Percentiles rank a stretch among this genome's conserved stretches.
These are phyloP conservation scores for Keithomyces neogunnii DNA, from an alignment of 2,329 filamentous ascomycete genomes.

Conservation along the genomic window DNA sequence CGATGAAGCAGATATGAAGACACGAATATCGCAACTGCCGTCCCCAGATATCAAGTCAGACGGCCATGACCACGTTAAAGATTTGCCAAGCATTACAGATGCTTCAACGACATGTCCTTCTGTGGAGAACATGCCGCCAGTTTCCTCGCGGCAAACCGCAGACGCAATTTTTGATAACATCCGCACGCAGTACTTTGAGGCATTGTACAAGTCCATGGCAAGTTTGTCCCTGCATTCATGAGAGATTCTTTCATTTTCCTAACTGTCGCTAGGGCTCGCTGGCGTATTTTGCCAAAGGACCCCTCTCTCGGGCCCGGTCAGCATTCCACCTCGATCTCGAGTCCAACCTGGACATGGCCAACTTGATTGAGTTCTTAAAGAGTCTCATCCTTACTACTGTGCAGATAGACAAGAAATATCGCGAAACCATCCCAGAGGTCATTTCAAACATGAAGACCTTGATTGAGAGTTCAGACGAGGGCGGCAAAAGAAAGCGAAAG, in stretches of 20 bases:
- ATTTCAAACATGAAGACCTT: constrained; percentile 48
- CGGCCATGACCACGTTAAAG: neutral
- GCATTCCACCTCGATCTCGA: constrained; percentile 58
- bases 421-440: constrained; percentile 58
- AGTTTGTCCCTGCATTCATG: constrained; percentile 14
- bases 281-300: constrained; percentile 78
- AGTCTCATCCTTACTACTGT: constrained; percentile 57
- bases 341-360: constrained; percentile 48
- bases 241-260: neutral
- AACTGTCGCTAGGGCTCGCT: constrained; percentile 51
- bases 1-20: constrained; percentile 8
- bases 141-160: constrained; percentile 30
- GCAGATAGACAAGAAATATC: constrained; percentile 71
- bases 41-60: constrained; percentile 7
- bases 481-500: constrained; percentile 39
- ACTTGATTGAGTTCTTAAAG: constrained; percentile 62
- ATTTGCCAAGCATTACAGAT: neutral
- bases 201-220: constrained; percentile 56
- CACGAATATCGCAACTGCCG: constrained; percentile 11
- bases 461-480: constrained; percentile 46
- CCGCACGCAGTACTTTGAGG: constrained; percentile 49
- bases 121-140: constrained; percentile 4
- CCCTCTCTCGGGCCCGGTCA: constrained; percentile 65
- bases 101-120: neutral
- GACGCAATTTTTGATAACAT: constrained; percentile 50